Percentiles rank a stretch among this genome's conserved stretches.
Evolutionary conservation across 305 asterid genomes (phyloP).

Genomic region (Fraxinus baroniana): DNA sequence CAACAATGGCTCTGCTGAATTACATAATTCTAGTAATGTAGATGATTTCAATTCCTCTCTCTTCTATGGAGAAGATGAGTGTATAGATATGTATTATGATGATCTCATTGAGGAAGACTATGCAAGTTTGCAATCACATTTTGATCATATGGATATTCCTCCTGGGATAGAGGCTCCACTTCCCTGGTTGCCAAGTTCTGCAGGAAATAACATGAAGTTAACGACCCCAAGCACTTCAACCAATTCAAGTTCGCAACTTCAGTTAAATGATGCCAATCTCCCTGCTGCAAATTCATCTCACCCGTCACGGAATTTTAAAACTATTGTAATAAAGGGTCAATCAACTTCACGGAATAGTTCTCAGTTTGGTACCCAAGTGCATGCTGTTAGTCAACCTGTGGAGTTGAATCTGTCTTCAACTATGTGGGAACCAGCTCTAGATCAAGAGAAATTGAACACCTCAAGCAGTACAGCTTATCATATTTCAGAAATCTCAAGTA

Average conservation of each 20-base stretch:
- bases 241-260: constrained; percentile 25
- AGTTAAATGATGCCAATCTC: constrained; percentile 24
- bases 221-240: constrained; percentile 38
- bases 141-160: constrained; percentile 72
- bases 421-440: constrained; percentile 22
- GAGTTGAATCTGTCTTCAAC: constrained; percentile 31
- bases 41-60: constrained; percentile 46
- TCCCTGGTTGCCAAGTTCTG: constrained; percentile 59
- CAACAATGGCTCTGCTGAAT: constrained; percentile 34
- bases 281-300: constrained; percentile 29
- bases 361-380: constrained; percentile 5
- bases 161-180: constrained; percentile 77
- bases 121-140: constrained; percentile 52
- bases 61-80: constrained; percentile 50
- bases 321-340: constrained; percentile 16
- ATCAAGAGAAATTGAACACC: constrained; percentile 27
- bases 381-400: constrained; percentile 15
- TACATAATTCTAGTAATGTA: constrained; percentile 29
- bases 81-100: constrained; percentile 49
- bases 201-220: constrained; percentile 30
- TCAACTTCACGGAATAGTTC: constrained; percentile 29
- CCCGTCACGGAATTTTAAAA: constrained; percentile 16
- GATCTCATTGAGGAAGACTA: constrained; percentile 43
- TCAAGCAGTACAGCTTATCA: constrained; percentile 27
- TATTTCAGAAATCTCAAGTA: constrained; percentile 20